Evolutionary conservation across 306 rosid genomes (phyloP), one percentile per base, ranked within the genome.

Genomic region (Sechiopsis laciniata): DNA sequence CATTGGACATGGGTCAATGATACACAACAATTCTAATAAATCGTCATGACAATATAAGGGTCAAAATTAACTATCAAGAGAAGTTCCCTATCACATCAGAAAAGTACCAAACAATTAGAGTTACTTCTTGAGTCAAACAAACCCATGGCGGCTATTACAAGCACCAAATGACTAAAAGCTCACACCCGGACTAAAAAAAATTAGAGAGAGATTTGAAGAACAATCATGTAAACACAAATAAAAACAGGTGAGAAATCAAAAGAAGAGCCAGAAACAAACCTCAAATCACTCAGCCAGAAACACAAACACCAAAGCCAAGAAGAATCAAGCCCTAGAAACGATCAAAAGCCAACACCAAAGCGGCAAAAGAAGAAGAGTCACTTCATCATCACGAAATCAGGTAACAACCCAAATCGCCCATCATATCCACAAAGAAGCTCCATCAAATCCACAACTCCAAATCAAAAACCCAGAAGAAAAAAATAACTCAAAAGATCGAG

Each of bases 301-400:
- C 75, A 79, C 78, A 66, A 67, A 65, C 62, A 24, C 53, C 82
- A 79, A 83, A 83, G 59, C 84, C 37, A 67, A 46, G 37, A 67
- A 13, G 3, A 12, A 4, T 8, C 42, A 50, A 50, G 78, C 83
- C 87, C 81, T 81, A 88, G 73, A 83, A 76, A 72, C 32, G 42
- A 60, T 50, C 57, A 20, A 40, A 71, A 8, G 48, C 48, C 48
- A 42, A 8, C 48, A 42, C 48, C 48, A 42, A 64, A 75, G 45
- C 64, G 70, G 63, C 72, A 80, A 61, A 29, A 42, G 55, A 74
- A 72, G 42, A 72, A 63, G 24, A 76, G 51, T 54, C 70, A 77
- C 79, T 75, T 40, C 51, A 16, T 29, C 24, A 53, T 21, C 20
- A 53, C 9, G 21, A 37, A 52, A 42, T 51, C n/a, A 8, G 10